A percentile compares a stretch with the other conserved stretches of the same genome.
These are phyloP conservation scores for Solanum hybrid DNA, from an alignment of 305 asterid species.

Conservation along the genomic window DNA sequence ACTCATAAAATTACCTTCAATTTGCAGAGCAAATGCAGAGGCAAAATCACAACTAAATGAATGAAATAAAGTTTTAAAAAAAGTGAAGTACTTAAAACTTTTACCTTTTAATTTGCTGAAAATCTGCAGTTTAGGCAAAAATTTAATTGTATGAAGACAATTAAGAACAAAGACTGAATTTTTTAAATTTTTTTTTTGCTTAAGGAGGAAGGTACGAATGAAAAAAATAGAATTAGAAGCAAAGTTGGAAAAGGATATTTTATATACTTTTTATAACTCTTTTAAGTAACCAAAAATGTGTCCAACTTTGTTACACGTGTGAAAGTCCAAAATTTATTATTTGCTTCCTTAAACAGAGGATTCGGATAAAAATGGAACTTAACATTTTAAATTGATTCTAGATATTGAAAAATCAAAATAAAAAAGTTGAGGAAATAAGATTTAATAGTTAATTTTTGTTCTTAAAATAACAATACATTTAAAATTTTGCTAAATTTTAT, in stretches of 20 bases:
- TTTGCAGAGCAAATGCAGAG: no score
- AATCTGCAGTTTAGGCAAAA: not conserved
- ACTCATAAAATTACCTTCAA: no score
- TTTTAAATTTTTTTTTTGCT: not conserved
- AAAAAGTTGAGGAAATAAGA: not conserved
- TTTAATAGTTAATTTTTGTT: no score
- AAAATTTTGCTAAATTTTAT: no score
- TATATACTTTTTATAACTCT: not conserved
- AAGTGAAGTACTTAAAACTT: no score
- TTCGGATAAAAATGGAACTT: no score
- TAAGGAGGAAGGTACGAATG: not conserved
- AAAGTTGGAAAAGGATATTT: not conserved
- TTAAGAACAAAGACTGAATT: not conserved
- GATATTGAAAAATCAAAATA: not conserved
- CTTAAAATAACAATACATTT: no score
- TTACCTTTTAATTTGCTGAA: not conserved
- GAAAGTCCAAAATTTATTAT: not conserved
- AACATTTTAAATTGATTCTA: accelerated
- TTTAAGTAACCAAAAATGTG: not conserved
- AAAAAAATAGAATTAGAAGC: not conserved
- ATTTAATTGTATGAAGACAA: not conserved
- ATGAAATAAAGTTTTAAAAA: no score
- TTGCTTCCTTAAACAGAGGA: not conserved
- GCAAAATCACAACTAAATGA: no score
- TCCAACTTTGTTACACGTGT: not conserved